These are phyloP conservation scores for Tuber aestivum DNA, from an alignment of 495 filamentous ascomycete species.

Conservation along the genomic window DNA sequence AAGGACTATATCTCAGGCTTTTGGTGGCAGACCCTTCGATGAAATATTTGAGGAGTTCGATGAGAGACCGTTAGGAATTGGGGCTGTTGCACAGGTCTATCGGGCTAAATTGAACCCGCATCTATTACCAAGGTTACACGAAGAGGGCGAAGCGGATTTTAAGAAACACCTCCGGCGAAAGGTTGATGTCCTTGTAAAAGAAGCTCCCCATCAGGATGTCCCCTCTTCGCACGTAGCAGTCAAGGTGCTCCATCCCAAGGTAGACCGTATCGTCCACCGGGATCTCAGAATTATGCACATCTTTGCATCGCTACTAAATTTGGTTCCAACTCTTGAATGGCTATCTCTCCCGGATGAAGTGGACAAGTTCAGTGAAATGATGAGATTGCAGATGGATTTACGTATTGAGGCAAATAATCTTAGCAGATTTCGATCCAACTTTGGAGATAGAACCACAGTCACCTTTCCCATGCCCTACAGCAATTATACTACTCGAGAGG, in stretches of 20 bases:
- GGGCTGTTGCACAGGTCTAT: slow-evolving; percentile 97
- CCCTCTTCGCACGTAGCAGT: slow-evolving; percentile 92
- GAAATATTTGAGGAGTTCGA: slow-evolving; percentile 98
- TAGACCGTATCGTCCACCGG: slow-evolving; percentile 79
- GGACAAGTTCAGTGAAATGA: slow-evolving; percentile 92
- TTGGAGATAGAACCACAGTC: slow-evolving; percentile 79
- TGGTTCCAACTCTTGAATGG: slow-evolving; percentile 95
- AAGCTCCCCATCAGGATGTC: slow-evolving; percentile 64
- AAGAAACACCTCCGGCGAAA: slow-evolving; percentile 66
- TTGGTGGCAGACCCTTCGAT: slow-evolving; percentile 69
- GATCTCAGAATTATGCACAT: slow-evolving; percentile 91
- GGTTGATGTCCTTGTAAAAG: slow-evolving; percentile 80
- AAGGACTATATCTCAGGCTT: slow-evolving; percentile 69
- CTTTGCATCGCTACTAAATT: slow-evolving; percentile 79
- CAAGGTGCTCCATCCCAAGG: slow-evolving; percentile 89
- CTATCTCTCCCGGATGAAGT: slow-evolving; percentile 94
- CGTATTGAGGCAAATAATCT: slow-evolving; percentile 93
- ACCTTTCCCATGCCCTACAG: slow-evolving; percentile 94
- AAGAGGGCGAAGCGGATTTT: slow-evolving; percentile 51
- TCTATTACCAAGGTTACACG: slow-evolving; percentile 53
- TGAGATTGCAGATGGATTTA: slow-evolving; percentile 90
- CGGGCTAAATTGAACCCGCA: slow-evolving; percentile 84
- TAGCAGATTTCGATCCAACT: slow-evolving; percentile 80
- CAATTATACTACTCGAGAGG: slow-evolving; percentile 83
- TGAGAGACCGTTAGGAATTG: slow-evolving; percentile 82